phyloP scores from a whole-genome alignment of 495 filamentous ascomycete species.

The Amniculicola lignicola region DNA sequence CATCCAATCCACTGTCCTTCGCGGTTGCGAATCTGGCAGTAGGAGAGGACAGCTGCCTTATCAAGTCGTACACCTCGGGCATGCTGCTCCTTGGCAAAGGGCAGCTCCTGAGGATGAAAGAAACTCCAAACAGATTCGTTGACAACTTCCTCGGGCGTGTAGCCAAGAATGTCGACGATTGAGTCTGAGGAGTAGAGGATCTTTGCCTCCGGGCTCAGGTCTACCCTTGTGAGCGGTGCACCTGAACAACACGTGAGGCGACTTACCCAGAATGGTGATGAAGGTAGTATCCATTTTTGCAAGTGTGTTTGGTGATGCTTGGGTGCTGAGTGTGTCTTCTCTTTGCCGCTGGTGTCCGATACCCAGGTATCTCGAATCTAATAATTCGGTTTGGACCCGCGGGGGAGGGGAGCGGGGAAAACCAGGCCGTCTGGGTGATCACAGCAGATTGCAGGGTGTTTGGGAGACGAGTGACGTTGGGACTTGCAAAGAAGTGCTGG shows the following conservation, averaged over 20 bases:
- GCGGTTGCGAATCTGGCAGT: constrained; percentile 67
- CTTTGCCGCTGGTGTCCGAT: not conserved
- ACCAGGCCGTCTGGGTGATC: too few relatives aligned
- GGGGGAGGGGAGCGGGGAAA: constrained; percentile 7
- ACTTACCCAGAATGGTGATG: constrained; percentile 85
- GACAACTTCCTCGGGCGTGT: constrained; percentile 69
- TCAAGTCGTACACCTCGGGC: constrained; percentile 71
- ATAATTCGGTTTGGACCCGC: constrained; percentile 33
- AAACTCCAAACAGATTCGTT: constrained; percentile 80
- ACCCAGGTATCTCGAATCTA: constrained; percentile 32
- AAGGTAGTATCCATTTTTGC: constrained; percentile 71
- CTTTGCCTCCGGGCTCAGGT: constrained; percentile 71
- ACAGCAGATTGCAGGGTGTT: too few relatives aligned
- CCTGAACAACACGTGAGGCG: constrained; percentile 5
- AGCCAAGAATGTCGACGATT: constrained; percentile 77
- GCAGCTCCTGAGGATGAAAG: constrained; percentile 79
- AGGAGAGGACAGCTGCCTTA: constrained; percentile 81
- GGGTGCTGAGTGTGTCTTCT: not conserved
- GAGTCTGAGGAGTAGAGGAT: constrained; percentile 83
- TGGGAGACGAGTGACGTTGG: too few relatives aligned
- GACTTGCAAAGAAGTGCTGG: too few relatives aligned
- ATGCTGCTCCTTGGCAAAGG: constrained; percentile 70
- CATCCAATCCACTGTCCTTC: constrained; percentile 74
- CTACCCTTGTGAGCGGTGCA: constrained; percentile 45
- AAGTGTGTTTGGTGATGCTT: not conserved